Percentiles rank a stretch among this genome's conserved stretches.
Conservation (phyloP, 768 basidiomycete genomes). For the Tulasnella sp. region DNA sequence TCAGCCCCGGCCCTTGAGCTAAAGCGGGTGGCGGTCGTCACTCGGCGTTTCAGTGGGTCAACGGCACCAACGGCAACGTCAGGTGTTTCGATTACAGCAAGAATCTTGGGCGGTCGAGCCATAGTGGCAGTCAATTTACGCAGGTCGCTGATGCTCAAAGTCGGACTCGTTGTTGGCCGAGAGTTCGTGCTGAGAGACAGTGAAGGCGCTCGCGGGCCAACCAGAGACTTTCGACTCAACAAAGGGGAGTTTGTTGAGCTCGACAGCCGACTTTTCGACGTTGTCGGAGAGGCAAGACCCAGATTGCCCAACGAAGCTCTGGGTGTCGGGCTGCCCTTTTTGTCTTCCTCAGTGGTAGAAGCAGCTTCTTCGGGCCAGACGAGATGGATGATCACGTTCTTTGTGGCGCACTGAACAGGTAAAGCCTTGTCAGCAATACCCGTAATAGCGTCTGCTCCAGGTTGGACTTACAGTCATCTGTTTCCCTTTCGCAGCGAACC, state of each 20-base stretch:
- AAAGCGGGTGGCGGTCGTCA: constrained; percentile 80
- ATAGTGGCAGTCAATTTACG: constrained; percentile 45
- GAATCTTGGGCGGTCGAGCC: constrained; percentile 72
- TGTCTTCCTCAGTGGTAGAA: constrained; percentile 17
- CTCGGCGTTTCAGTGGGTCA: constrained; percentile 69
- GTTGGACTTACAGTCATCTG: constrained; percentile 66
- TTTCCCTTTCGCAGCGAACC: constrained; percentile 83
- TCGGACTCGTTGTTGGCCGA: not conserved
- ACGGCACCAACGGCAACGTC: constrained; percentile 86
- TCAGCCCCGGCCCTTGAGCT: constrained; percentile 74
- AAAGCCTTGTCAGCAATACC: not conserved
- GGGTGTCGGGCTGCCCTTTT: too few species aligned
- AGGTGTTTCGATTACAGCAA: constrained; percentile 75
- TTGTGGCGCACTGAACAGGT: constrained; percentile 65
- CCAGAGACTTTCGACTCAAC: too few species aligned
- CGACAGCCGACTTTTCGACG: too few species aligned
- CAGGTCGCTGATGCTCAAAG: not conserved
- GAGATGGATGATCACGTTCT: constrained; percentile 72
- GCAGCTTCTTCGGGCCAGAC: constrained; percentile 45
- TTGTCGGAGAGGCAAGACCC: too few species aligned
- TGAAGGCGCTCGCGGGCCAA: too few species aligned
- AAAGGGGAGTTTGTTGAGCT: too few species aligned
- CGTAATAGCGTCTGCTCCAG: not conserved
- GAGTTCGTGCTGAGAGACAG: not conserved
- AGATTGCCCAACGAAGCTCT: too few species aligned